Percentiles rank a stretch among this genome's conserved stretches.
Conservation (phyloP, 176 grass and related monocot species). For the Typha latifolia region DNA sequence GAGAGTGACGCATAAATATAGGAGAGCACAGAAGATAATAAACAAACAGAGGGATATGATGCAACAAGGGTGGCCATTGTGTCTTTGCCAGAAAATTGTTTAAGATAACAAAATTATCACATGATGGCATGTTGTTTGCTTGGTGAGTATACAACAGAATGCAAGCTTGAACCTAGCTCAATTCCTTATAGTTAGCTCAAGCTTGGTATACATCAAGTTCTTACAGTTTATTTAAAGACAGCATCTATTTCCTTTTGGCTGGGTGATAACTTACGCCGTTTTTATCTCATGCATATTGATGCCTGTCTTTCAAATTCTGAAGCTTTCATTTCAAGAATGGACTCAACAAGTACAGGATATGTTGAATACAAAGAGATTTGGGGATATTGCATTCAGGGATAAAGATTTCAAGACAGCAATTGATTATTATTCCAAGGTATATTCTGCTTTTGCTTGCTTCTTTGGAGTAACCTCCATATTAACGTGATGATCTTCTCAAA, state of each 20-base stretch:
- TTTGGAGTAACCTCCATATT: no score
- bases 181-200: not conserved
- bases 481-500: no score
- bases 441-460: not conserved
- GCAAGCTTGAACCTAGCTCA: not conserved
- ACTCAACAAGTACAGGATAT: constrained; percentile 99
- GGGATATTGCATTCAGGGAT: constrained; percentile 97
- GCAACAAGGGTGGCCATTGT: no score
- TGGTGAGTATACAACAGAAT: no score
- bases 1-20: no score
- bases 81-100: no score
- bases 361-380: constrained; percentile 99
- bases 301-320: constrained; percentile 9
- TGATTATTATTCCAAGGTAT: constrained; percentile 97
- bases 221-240: not conserved
- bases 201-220: not conserved
- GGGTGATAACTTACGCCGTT: constrained; percentile 30
- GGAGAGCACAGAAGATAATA: no score
- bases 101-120: no score
- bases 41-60: no score
- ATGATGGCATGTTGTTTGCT: no score
- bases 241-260: not conserved
- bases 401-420: constrained; percentile 99
- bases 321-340: constrained; percentile 99
- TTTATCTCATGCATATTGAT: constrained; percentile 38